Evolutionary conservation across 2,329 filamentous ascomycete species (phyloP).

Genomic region (Scedosporium minutisporum): DNA sequence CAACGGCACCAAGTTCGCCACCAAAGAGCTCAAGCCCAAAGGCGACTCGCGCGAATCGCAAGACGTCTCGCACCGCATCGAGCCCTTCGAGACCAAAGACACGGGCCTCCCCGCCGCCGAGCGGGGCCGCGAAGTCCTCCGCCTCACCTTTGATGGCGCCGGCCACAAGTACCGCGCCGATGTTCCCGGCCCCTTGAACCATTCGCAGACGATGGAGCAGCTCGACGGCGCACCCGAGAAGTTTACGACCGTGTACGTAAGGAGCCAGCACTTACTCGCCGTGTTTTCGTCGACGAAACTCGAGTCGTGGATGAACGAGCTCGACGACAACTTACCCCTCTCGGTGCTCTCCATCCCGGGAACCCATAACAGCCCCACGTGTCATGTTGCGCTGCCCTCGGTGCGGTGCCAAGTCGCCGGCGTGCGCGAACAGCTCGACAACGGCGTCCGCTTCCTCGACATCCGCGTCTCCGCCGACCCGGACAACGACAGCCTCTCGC

Average conservation of each 20-base stretch:
- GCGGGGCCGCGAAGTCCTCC: slow-evolving; percentile 55
- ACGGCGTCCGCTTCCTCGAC: slow-evolving; percentile 92
- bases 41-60: slow-evolving; percentile 51
- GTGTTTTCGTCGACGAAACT: slow-evolving; percentile 65
- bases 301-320: slow-evolving; percentile 68
- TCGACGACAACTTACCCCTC: slow-evolving; percentile 63
- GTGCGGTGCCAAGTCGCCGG: slow-evolving; percentile 85
- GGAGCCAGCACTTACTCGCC: slow-evolving; percentile 42
- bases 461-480: slow-evolving; percentile 56
- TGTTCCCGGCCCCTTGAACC: slow-evolving; percentile 51
- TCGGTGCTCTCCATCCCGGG: slow-evolving; percentile 83
- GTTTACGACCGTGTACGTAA: slow-evolving; percentile 59
- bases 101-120: slow-evolving; percentile 55
- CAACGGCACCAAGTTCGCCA: slow-evolving; percentile 27
- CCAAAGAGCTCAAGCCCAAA: slow-evolving; percentile 30
- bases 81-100: slow-evolving; percentile 51
- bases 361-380: slow-evolving; percentile 89
- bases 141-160: slow-evolving; percentile 59
- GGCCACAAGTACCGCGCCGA: slow-evolving; percentile 62
- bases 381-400: slow-evolving; percentile 74
- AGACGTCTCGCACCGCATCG: slow-evolving; percentile 53
- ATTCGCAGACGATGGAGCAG: slow-evolving; percentile 51
- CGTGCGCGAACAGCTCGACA: slow-evolving; percentile 67
- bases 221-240: slow-evolving; percentile 42
- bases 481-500: slow-evolving; percentile 57